phyloP scores from a whole-genome alignment of 202 grass and related monocot species.

The Carex sylvatica region DNA sequence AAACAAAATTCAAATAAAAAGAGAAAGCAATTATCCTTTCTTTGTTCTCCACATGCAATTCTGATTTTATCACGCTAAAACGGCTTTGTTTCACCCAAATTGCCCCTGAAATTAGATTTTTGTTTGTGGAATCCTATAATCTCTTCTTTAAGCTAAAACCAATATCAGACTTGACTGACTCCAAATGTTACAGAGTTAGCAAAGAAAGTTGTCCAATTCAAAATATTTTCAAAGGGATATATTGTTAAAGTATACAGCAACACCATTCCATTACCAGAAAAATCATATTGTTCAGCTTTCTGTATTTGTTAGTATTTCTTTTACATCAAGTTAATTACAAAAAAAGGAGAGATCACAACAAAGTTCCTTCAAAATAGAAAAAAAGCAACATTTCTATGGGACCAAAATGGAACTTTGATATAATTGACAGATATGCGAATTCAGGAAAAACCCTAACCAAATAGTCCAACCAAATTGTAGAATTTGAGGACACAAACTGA shows the following conservation, averaged over 20 bases:
- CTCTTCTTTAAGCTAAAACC: not conserved
- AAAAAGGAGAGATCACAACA: not conserved
- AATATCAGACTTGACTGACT: not conserved
- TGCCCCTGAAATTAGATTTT: not conserved
- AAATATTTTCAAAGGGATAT: not conserved
- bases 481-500: not conserved
- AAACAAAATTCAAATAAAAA: too few species aligned
- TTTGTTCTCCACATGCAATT: not conserved
- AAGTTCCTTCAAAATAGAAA: not conserved
- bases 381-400: not conserved
- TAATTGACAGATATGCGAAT: not conserved
- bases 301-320: not conserved
- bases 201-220: not conserved
- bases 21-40: not conserved
- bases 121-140: not conserved
- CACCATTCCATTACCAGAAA: not conserved
- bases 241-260: not conserved
- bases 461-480: not conserved
- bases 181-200: not conserved
- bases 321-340: not conserved
- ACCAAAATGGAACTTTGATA: not conserved
- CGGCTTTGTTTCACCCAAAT: not conserved
- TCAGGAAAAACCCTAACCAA: not conserved
- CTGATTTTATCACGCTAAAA: not conserved
- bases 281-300: not conserved